Percentiles rank a stretch among this genome's conserved stretches.
Conservation (phyloP, 108 stramenopile species). For the Conticribra weissflogii region DNA sequence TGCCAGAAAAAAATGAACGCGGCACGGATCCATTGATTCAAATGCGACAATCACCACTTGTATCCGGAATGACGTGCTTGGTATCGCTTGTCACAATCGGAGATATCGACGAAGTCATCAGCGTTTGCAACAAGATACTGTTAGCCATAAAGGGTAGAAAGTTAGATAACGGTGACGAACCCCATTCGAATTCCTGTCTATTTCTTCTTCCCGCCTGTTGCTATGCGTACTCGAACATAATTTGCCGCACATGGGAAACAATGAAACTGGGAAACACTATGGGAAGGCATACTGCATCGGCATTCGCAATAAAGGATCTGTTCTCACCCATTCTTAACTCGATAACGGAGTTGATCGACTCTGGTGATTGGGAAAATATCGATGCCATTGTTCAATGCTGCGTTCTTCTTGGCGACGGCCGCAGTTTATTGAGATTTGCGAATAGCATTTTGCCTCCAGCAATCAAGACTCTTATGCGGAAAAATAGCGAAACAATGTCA, state of each 20-base stretch:
- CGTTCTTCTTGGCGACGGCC: slow-evolving; percentile 43
- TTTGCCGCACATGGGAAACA: slow-evolving; percentile 43
- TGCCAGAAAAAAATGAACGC: background rate
- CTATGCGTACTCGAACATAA: slow-evolving; percentile 31
- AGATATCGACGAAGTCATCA: slow-evolving; percentile 31
- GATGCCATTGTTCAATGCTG: slow-evolving; percentile 47
- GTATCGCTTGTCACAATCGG: slow-evolving; percentile 30
- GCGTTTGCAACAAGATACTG: slow-evolving; percentile 8
- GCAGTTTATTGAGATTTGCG: slow-evolving; percentile 19
- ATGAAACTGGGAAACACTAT: slow-evolving; percentile 36
- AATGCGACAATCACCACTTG: background rate
- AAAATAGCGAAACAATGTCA: background rate
- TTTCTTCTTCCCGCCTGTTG: slow-evolving; percentile 29
- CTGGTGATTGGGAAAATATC: slow-evolving; percentile 25
- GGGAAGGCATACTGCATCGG: slow-evolving; percentile 35
- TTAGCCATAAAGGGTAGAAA: background rate
- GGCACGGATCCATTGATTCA: too few relatives aligned
- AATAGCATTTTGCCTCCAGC: slow-evolving; percentile 22
- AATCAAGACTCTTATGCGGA: background rate
- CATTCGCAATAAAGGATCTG: slow-evolving; percentile 26
- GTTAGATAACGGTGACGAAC: background rate
- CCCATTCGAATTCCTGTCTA: background rate
- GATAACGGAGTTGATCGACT: slow-evolving; percentile 6
- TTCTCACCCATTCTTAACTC: slow-evolving; percentile 27
- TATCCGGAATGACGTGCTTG: slow-evolving; percentile 20